A percentile compares a stretch with the other conserved stretches of the same genome.
phyloP scores from a whole-genome alignment of 768 basidiomycete genomes.

The Lentinula lateritia region DNA sequence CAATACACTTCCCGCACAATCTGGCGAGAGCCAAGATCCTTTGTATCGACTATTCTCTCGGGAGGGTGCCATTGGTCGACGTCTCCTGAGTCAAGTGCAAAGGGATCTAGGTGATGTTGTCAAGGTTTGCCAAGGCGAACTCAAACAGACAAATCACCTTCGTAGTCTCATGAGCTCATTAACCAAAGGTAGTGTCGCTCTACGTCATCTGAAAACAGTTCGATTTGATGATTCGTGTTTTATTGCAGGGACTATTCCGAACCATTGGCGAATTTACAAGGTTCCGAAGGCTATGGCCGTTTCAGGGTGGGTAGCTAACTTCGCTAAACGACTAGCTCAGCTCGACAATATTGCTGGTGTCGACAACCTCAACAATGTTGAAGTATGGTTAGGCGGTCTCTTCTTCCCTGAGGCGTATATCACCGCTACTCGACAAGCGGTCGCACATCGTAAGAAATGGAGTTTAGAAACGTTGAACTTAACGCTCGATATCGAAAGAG shows the following conservation, averaged over 20 bases:
- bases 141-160: conserved; percentile 95
- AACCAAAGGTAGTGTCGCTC: conserved; percentile 65
- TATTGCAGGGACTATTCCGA: conserved; percentile 72
- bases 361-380: conserved; percentile 59
- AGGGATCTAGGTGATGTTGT: conserved; percentile 79
- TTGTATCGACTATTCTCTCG: conserved; percentile 85
- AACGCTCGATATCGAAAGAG: conserved; percentile 74
- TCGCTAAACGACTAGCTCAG: conserved; percentile 77
- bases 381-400: conserved; percentile 90
- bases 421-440: conserved; percentile 93
- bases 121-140: conserved; percentile 77
- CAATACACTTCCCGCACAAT: conserved; percentile 56
- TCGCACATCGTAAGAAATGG: conserved; percentile 89
- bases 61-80: conserved; percentile 77
- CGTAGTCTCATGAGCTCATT: conserved; percentile 86
- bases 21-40: conserved; percentile 74
- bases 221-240: conserved; percentile 11
- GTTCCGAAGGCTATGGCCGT: conserved; percentile 78
- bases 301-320: conserved; percentile 80
- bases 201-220: neutral
- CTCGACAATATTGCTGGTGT: conserved; percentile 65
- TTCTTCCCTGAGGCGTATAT: conserved; percentile 98
- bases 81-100: conserved; percentile 72
- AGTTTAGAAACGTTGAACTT: conserved; percentile 86
- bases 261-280: conserved; percentile 88